Conservation (phyloP, 192 early-diverging fungal species). For the Entomortierella parvispora region DNA sequence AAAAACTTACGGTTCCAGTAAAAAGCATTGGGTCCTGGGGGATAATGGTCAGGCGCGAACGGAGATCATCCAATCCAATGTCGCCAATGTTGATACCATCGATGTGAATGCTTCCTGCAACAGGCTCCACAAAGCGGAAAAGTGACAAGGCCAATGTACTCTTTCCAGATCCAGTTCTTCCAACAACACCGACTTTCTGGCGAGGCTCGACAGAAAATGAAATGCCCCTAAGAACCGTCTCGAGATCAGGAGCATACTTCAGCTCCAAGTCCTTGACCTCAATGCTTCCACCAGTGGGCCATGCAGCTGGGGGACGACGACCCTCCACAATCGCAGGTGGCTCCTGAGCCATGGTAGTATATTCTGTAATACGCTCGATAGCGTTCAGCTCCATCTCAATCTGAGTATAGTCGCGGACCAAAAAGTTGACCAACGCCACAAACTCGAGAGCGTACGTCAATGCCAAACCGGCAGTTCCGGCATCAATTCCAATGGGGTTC, state of each 20-base stretch:
- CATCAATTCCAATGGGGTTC: conserved; percentile 44
- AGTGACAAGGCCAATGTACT: conserved; percentile 78
- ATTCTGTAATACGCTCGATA: conserved; percentile 88
- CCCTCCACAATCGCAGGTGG: conserved; percentile 65
- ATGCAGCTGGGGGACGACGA: conserved; percentile 59
- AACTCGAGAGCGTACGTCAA: conserved; percentile 85
- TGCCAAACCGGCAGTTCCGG: conserved; percentile 83
- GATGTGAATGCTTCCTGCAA: conserved; percentile 71
- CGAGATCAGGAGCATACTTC: conserved; percentile 73
- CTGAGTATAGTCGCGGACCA: conserved; percentile 78
- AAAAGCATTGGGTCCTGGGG: conserved; percentile 81
- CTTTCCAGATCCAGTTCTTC: conserved; percentile 88
- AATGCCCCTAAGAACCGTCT: conserved; percentile 75
- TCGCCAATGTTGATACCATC: conserved; percentile 78
- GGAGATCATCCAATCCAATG: conserved; percentile 78
- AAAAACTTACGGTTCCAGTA: conserved; percentile 58
- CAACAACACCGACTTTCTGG: conserved; percentile 84
- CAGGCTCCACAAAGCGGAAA: conserved; percentile 84
- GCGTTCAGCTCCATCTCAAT: conserved; percentile 89
- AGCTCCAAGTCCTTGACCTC: conserved; percentile 69
- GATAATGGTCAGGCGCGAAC: conserved; percentile 80
- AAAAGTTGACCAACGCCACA: conserved; percentile 78
- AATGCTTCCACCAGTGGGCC: conserved; percentile 75
- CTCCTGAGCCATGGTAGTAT: conserved; percentile 81
- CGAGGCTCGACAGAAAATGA: conserved; percentile 64